Evolutionary conservation across 257 asterid species (phyloP).

Genomic region (Solanum virginianum): DNA sequence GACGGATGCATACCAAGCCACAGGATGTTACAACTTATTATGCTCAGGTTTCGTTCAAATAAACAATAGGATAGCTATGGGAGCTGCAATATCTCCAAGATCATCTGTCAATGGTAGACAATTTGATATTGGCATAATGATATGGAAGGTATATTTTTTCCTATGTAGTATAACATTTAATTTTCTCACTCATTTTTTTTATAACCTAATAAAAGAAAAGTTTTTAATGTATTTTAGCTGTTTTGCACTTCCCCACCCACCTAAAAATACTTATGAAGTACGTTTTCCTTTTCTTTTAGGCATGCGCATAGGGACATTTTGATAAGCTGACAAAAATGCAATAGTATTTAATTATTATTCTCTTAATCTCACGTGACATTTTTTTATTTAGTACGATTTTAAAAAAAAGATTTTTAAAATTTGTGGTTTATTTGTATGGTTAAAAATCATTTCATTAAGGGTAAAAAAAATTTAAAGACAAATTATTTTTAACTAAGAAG

Average conservation of each 20-base stretch:
- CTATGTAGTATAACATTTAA: background rate
- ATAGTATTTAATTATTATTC: background rate
- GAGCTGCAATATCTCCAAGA: conserved; percentile 94
- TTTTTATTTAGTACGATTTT: too few relatives aligned
- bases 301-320: background rate
- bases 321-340: background rate
- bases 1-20: conserved; percentile 96
- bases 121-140: conserved; percentile 75
- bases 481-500: too few relatives aligned
- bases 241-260: background rate
- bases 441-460: too few relatives aligned
- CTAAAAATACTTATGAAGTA: background rate
- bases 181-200: background rate
- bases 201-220: background rate
- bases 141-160: conserved; percentile 68
- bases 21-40: conserved; percentile 83
- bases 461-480: too few relatives aligned
- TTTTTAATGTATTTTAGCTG: background rate
- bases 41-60: conserved; percentile 91
- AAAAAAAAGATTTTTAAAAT: too few relatives aligned
- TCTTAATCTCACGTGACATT: too few relatives aligned
- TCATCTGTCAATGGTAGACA: conserved; percentile 53
- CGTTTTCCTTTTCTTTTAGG: background rate
- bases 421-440: too few relatives aligned
- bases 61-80: conserved; percentile 79